Evolutionary conservation across 169 alveolate species (phyloP), one percentile per base, ranked within the genome.

Genomic region (Plasmodium gonderi): DNA sequence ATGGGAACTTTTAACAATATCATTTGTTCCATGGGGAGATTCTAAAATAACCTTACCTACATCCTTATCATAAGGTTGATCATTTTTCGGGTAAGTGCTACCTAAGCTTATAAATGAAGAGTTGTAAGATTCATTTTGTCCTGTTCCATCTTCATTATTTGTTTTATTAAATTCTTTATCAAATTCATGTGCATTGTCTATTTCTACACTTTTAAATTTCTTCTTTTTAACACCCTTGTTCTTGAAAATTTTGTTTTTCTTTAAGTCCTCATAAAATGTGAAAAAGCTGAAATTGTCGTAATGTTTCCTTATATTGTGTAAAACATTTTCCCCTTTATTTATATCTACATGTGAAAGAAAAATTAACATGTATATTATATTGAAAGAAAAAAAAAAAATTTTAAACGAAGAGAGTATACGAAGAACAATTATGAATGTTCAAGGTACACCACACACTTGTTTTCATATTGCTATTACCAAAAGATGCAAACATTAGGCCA

Each of bases 21-120:
- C 67, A 49, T 26, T 49, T 3, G 5, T 8, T 29, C 1, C 31
- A 0, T 2, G 2, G 3, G n/a, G 33, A 11, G 31, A 17, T 51
- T 11, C 17, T 49, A 49, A 49, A 49, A 49, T 8, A 17, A 49
- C 67, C 17, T 11, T 26, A 51, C 1, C 68, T 11, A 1, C 31
- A 51, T n/a, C 31, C n/a, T 14, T 11, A 8, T n/a, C 68, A 51
- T 20, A 14, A 11, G 31, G 68, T 51, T 51, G n/a, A n/a, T n/a
- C 68, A 51, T 51, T 51, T 51, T 51, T 51, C 4, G 23, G 47
- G 11, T 45, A 8, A 74, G 17, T 14, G 23, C 26, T 74, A 38
- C 47, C 47, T 31, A 74, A 38, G 23, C 65, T 74, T 74, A 74
- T 0, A 74, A 74, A 74, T 74, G 80, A 74, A 74, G 80, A 0